phyloP scores from a whole-genome alignment of 2,329 filamentous ascomycete species.

The Sarocladium kiliense region DNA sequence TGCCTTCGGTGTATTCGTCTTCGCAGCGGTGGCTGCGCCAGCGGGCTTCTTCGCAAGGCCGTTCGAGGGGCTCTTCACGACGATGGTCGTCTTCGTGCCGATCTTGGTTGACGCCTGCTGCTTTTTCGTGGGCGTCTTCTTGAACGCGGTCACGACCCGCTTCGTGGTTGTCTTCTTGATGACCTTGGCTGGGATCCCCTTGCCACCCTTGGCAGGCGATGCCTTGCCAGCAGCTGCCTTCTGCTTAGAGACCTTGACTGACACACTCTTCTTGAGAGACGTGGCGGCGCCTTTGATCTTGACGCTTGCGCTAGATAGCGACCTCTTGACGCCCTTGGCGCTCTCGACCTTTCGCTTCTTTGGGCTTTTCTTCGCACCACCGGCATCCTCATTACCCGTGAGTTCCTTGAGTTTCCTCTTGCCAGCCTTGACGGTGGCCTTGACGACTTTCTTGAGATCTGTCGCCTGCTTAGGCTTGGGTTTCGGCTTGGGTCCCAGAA shows the following conservation, averaged over 20 bases:
- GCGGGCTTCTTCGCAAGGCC: neutral
- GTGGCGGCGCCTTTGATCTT: conserved; percentile 32
- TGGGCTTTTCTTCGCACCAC: conserved; percentile 46
- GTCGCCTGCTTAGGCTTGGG: conserved; percentile 17
- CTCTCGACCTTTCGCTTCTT: conserved; percentile 39
- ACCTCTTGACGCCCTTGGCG: conserved; percentile 32
- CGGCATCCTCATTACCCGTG: conserved; percentile 34
- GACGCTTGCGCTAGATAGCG: conserved; percentile 27
- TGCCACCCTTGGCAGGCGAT: neutral
- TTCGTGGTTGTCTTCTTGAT: conserved; percentile 15
- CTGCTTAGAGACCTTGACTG: conserved; percentile 20
- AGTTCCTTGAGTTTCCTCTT: conserved; percentile 55
- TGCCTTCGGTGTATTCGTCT: neutral
- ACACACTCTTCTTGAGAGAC: conserved; percentile 30
- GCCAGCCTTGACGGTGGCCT: conserved; percentile 38
- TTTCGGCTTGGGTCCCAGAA: conserved; percentile 55
- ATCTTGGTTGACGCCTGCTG: conserved; percentile 9
- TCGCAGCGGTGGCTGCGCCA: neutral
- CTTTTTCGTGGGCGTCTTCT: conserved; percentile 15
- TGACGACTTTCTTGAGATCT: conserved; percentile 32
- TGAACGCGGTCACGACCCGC: conserved; percentile 24
- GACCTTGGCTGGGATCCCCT: neutral
- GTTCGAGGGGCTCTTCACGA: neutral
- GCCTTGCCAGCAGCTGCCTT: conserved; percentile 9
- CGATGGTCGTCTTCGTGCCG: neutral